Conservation (phyloP, 805 yeast genomes). For the Wickerhamiella sergipiensis region DNA sequence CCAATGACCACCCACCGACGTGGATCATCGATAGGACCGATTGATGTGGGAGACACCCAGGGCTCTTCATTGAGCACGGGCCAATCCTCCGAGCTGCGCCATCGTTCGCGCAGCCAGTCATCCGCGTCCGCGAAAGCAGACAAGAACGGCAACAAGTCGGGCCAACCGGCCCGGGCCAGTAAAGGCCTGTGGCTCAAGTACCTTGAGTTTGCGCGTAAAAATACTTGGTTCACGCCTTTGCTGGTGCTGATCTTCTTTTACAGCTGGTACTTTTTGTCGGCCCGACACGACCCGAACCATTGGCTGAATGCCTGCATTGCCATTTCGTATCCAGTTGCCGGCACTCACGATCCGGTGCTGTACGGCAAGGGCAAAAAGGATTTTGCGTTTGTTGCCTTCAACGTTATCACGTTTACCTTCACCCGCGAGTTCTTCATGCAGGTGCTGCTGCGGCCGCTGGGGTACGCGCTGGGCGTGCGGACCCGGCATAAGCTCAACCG, state of each 20-base stretch:
- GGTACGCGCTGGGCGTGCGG: slow-evolving; percentile 37
- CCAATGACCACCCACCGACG: slow-evolving; percentile 7
- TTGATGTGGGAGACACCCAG: slow-evolving; percentile 20
- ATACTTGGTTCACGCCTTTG: slow-evolving; percentile 18
- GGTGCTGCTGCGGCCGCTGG: slow-evolving; percentile 58
- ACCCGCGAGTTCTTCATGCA: slow-evolving; percentile 87
- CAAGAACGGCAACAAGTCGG: neutral
- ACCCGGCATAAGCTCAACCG: slow-evolving; percentile 49
- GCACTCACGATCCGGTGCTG: slow-evolving; percentile 29
- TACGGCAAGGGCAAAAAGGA: slow-evolving; percentile 87
- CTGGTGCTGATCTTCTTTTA: slow-evolving; percentile 6
- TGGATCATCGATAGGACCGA: slow-evolving; percentile 17
- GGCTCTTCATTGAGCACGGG: slow-evolving; percentile 16
- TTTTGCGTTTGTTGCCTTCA: slow-evolving; percentile 60
- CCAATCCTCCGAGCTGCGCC: slow-evolving; percentile 5
- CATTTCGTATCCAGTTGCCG: slow-evolving; percentile 27
- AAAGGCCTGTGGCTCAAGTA: neutral
- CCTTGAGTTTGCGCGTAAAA: slow-evolving; percentile 4
- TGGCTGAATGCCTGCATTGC: slow-evolving; percentile 14
- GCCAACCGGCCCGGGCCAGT: neutral
- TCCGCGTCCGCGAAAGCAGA: neutral
- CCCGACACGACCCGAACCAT: slow-evolving; percentile 9
- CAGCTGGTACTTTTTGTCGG: slow-evolving; percentile 9
- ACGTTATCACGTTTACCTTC: slow-evolving; percentile 81
- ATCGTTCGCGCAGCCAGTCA: slow-evolving; percentile 1